phyloP scores from a whole-genome alignment of 163 green algal genomes.

The Scenedesmus sp. region DNA sequence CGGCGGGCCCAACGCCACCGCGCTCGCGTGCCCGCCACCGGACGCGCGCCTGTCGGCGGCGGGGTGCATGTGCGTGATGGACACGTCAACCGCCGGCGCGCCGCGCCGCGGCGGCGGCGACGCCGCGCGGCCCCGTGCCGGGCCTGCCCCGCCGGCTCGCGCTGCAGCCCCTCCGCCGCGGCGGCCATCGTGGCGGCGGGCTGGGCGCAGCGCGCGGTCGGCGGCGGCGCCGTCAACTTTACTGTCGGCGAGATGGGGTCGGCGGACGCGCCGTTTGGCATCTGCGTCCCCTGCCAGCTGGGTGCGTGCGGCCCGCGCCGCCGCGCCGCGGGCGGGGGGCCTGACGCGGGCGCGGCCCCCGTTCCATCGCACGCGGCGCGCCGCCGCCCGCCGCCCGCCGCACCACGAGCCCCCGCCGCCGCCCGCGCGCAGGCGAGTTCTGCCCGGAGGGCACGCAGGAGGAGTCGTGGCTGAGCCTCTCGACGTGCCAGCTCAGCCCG shows the following conservation, averaged over 20 bases:
- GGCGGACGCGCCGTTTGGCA: background rate
- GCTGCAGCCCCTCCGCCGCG: constrained; percentile 9
- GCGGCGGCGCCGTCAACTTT: background rate
- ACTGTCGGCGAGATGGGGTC: background rate
- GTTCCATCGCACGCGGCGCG: background rate
- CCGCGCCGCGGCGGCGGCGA: too few species aligned
- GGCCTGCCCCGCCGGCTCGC: constrained; percentile 1
- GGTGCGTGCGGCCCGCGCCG: constrained; percentile 16
- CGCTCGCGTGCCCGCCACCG: too few species aligned
- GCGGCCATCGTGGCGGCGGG: background rate
- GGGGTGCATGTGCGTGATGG: too few species aligned
- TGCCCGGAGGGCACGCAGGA: constrained; percentile 19
- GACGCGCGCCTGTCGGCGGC: too few species aligned
- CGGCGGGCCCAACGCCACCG: too few species aligned
- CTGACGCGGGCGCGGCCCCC: too few species aligned
- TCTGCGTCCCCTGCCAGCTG: constrained; percentile 19
- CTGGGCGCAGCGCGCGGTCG: background rate
- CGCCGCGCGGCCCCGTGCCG: too few species aligned
- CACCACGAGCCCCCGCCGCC: background rate
- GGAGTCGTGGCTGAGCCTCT: background rate
- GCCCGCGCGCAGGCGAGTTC: constrained; percentile 7
- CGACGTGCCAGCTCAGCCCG: background rate
- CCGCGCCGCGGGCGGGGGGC: too few species aligned
- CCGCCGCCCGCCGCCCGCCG: background rate
- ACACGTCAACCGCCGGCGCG: too few species aligned